Conservation (phyloP, 345 rosid species). For the Crucihimalaya himalaica region DNA sequence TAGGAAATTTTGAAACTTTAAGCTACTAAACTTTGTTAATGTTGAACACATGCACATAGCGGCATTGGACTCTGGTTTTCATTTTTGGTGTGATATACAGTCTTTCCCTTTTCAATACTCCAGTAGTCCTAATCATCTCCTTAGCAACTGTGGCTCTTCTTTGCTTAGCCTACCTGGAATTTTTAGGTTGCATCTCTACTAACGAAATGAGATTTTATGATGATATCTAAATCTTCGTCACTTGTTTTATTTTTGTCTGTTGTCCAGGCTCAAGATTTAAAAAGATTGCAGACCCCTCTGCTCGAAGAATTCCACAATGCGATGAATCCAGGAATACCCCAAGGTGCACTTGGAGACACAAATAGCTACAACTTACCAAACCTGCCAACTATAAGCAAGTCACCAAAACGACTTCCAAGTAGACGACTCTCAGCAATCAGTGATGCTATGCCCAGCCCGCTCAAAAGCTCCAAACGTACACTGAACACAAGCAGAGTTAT, state of each 20-base stretch:
- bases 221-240: conserved; percentile 9
- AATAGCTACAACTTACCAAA: conserved; percentile 53
- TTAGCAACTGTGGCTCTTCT: neutral
- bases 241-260: neutral
- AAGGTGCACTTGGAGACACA: conserved; percentile 45
- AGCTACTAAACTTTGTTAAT: conserved; percentile 13
- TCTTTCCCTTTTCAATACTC: neutral
- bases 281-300: conserved; percentile 78
- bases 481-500: conserved; percentile 44
- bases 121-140: neutral
- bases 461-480: conserved; percentile 37
- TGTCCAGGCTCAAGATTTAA: conserved; percentile 75
- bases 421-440: conserved; percentile 67
- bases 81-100: neutral
- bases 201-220: conserved; percentile 1
- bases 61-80: neutral
- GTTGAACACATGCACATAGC: neutral
- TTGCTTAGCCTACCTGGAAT: neutral
- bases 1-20: neutral
- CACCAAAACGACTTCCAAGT: conserved; percentile 71
- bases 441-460: conserved; percentile 50
- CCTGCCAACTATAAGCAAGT: conserved; percentile 78
- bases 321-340: conserved; percentile 54
- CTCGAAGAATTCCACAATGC: conserved; percentile 84
- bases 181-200: neutral